Evolutionary conservation across 78 protist genomes (phyloP), one percentile per base, ranked within the genome.

Genomic region (Dictyostelium discoideum): DNA sequence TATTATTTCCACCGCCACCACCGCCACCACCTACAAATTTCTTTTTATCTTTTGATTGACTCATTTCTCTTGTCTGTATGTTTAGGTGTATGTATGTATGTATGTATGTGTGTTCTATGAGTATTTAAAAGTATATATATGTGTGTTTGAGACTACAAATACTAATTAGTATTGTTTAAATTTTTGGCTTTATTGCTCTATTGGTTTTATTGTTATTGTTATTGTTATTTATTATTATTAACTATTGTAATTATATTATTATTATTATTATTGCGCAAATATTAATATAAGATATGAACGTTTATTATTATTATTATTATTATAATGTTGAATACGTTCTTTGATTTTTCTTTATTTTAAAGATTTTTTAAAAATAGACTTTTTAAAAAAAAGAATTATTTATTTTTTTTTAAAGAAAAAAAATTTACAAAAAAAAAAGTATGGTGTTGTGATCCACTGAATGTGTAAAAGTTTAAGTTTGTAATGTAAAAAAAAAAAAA

Each of bases 11-110:
- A 37, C 46, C 67, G 10, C 18, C 67, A 5, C 67, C 22, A 57
- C 67, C 16, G 14, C 22, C 20, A 2, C 44, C 46, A 29, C 22
- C 40, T 37, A 37, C 24, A 37, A 16, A 32, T 74, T 74, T 74
- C 81, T 74, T 74, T 74, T 74, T 74, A 74, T 74, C 81, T 74
- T 74, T 74, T 37, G 40, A 39, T 32, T 73, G 39, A 32, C 81
- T 74, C 81, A 74, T 74, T 74, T 74, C 20, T n/a, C 37, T 69
- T 24, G 26, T n/a, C 18, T 67, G 76, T 67, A 67, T 24, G 37
- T 67, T 57, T 57, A 20, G 5, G 37, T 67, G 76, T 67, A 20
- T 65, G 26, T 65, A n/a, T 65, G 13, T 65, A n/a, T 65, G 73
- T 32, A 32, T 32, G n/a, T n/a, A n/a, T 65, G 0, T n/a, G 69